A percentile compares a stretch with the other conserved stretches of the same genome.
Evolutionary conservation across 768 basidiomycete genomes (phyloP).

Genomic region (Psilocybe sp.): DNA sequence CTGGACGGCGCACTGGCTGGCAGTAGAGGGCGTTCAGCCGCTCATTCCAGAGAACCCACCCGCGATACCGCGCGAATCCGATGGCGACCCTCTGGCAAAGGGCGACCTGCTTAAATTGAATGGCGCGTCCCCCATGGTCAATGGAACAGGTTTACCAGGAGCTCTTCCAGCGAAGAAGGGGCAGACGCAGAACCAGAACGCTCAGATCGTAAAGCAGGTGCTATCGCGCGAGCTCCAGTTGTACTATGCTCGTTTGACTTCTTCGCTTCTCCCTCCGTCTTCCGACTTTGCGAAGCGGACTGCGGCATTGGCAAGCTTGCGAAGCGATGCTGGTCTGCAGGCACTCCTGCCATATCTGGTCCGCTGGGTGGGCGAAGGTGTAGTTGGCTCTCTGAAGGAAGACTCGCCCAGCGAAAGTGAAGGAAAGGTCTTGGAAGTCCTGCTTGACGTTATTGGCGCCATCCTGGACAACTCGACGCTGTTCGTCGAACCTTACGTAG

Average conservation of each 20-base stretch:
- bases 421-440: conserved; percentile 71
- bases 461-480: conserved; percentile 83
- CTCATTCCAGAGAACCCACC: conserved; percentile 95
- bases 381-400: conserved; percentile 60
- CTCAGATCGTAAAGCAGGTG: conserved; percentile 85
- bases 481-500: conserved; percentile 94
- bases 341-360: conserved; percentile 92
- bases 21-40: conserved; percentile 96
- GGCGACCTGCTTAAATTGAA: conserved; percentile 26
- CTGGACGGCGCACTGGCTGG: conserved; percentile 97
- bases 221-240: conserved; percentile 92
- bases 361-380: conserved; percentile 91
- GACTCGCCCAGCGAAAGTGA: conserved; percentile 60
- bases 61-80: conserved; percentile 60
- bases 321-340: conserved; percentile 88
- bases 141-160: conserved; percentile 20
- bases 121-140: conserved; percentile 20
- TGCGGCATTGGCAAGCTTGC: conserved; percentile 87
- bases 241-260: conserved; percentile 89
- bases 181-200: conserved; percentile 47
- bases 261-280: conserved; percentile 72
- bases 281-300: conserved; percentile 70
- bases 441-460: conserved; percentile 82
- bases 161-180: conserved; percentile 26
- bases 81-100: conserved; percentile 24